Conservation (phyloP, 495 filamentous ascomycete species). For the Penicillium lividum region DNA sequence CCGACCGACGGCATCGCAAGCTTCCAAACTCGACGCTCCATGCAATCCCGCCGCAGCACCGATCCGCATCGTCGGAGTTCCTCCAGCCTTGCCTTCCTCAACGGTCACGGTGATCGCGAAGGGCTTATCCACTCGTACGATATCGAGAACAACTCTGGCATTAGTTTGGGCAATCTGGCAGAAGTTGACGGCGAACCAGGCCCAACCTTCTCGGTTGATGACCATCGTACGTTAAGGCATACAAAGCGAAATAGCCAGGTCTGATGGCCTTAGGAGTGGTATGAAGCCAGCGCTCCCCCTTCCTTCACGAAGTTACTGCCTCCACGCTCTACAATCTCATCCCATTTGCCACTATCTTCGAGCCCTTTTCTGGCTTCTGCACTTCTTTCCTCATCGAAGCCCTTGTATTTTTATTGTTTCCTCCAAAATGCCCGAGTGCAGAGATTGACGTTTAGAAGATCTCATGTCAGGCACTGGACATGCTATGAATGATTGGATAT, state of each 20-base stretch:
- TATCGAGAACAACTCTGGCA: slow-evolving; percentile 62
- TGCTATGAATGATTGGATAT: slow-evolving; percentile 43
- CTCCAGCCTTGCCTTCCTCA: slow-evolving; percentile 57
- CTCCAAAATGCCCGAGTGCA: slow-evolving; percentile 31
- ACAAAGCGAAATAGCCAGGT: slow-evolving; percentile 45
- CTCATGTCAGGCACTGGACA: slow-evolving; percentile 34
- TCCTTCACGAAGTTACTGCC: slow-evolving; percentile 26
- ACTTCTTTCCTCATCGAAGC: slow-evolving; percentile 11
- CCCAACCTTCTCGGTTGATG: slow-evolving; percentile 37
- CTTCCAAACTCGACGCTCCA: slow-evolving; percentile 82
- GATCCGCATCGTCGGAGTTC: slow-evolving; percentile 55
- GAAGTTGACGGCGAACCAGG: slow-evolving; percentile 65
- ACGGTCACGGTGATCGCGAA: slow-evolving; percentile 62
- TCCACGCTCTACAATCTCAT: slow-evolving; percentile 24
- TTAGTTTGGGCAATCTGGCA: slow-evolving; percentile 67
- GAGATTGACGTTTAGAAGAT: slow-evolving; percentile 21
- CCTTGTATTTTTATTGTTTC: slow-evolving; percentile 41
- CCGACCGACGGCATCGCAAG: slow-evolving; percentile 91
- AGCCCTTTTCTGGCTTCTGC: slow-evolving; percentile 9
- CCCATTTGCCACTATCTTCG: slow-evolving; percentile 13
- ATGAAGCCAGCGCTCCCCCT: slow-evolving; percentile 10
- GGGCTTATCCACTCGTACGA: slow-evolving; percentile 84
- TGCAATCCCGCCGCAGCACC: slow-evolving; percentile 80
- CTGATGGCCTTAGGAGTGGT: slow-evolving; percentile 16
- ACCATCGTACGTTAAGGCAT: slow-evolving; percentile 28